Conservation (phyloP, 495 filamentous ascomycete species). For the Pyrenula aspistea region DNA sequence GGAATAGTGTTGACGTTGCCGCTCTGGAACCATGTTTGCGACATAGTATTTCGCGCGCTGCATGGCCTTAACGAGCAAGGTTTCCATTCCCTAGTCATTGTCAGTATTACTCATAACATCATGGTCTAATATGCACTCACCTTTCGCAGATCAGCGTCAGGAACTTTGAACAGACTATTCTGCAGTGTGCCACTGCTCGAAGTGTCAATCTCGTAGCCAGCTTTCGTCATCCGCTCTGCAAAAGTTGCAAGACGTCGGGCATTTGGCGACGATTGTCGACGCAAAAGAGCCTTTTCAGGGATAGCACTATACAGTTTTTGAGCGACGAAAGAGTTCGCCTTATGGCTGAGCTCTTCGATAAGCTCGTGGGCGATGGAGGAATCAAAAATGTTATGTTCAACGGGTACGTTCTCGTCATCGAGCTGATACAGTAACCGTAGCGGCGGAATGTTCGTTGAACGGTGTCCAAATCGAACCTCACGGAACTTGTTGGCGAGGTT, state of each 20-base stretch:
- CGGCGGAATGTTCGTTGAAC: slow-evolving; percentile 63
- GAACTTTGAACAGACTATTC: slow-evolving; percentile 82
- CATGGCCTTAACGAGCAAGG: slow-evolving; percentile 85
- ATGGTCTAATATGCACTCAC: slow-evolving; percentile 27
- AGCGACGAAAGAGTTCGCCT: slow-evolving; percentile 79
- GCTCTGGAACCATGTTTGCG: slow-evolving; percentile 56
- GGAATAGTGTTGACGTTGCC: slow-evolving; percentile 75
- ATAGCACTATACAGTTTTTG: slow-evolving; percentile 67
- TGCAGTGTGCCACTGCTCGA: slow-evolving; percentile 83
- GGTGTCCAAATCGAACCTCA: slow-evolving; percentile 69
- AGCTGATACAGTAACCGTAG: slow-evolving; percentile 83
- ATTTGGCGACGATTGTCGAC: slow-evolving; percentile 76
- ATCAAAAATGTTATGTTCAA: slow-evolving; percentile 92
- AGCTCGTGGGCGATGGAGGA: slow-evolving; percentile 81
- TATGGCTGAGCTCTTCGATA: slow-evolving; percentile 87
- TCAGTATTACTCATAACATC: slow-evolving; percentile 8
- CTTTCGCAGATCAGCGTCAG: slow-evolving; percentile 79
- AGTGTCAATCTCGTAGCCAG: slow-evolving; percentile 80
- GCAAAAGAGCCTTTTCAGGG: slow-evolving; percentile 85
- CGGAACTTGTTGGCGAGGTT: slow-evolving; percentile 80
- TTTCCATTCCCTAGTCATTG: slow-evolving; percentile 71
- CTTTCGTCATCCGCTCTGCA: slow-evolving; percentile 80
- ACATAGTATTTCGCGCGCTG: slow-evolving; percentile 92
- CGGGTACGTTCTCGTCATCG: slow-evolving; percentile 97
- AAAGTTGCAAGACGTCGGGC: slow-evolving; percentile 79